phyloP scores from a whole-genome alignment of 1,284 basidiomycete species.

The Apiotrichum gamsii region DNA sequence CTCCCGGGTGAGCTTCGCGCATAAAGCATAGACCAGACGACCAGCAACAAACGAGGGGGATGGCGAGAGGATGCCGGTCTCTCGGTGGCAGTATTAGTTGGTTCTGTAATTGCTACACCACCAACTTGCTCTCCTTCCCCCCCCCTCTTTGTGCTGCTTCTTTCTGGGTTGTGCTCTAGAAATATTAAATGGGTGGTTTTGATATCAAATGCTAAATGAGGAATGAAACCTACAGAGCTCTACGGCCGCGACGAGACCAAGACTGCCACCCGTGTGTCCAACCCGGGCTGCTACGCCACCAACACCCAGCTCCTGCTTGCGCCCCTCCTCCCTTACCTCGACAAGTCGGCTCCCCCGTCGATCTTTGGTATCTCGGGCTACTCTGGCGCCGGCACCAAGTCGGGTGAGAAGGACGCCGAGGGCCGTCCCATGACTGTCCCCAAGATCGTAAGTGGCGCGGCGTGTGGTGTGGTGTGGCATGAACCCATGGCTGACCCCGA shows the following conservation, averaged over 20 bases:
- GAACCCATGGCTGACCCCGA: slow-evolving; percentile 9
- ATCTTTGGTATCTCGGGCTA: slow-evolving; percentile 92
- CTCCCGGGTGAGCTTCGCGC: slow-evolving; percentile 77
- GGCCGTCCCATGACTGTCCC: slow-evolving; percentile 69
- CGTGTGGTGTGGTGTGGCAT: neutral
- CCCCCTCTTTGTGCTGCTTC: too few relatives aligned
- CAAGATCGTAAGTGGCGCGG: slow-evolving; percentile 57
- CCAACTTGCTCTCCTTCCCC: too few relatives aligned
- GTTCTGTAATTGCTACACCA: too few relatives aligned
- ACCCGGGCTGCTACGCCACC: slow-evolving; percentile 96
- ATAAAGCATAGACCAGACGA: too few relatives aligned
- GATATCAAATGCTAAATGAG: too few relatives aligned
- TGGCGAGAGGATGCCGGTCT: too few relatives aligned
- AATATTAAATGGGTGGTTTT: slow-evolving; percentile 20
- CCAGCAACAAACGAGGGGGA: too few relatives aligned
- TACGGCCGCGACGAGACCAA: slow-evolving; percentile 72
- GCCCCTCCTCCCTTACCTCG: slow-evolving; percentile 71
- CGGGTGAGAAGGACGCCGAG: slow-evolving; percentile 56
- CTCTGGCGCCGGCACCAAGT: slow-evolving; percentile 86
- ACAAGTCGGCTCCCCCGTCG: slow-evolving; percentile 64
- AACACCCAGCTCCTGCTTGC: slow-evolving; percentile 87
- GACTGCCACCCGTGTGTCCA: slow-evolving; percentile 76
- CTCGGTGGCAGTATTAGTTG: too few relatives aligned
- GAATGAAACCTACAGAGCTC: slow-evolving; percentile 57
- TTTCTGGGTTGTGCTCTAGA: neutral